phyloP scores from a whole-genome alignment of 164 flowering plant genomes.

The Piper betle region DNA sequence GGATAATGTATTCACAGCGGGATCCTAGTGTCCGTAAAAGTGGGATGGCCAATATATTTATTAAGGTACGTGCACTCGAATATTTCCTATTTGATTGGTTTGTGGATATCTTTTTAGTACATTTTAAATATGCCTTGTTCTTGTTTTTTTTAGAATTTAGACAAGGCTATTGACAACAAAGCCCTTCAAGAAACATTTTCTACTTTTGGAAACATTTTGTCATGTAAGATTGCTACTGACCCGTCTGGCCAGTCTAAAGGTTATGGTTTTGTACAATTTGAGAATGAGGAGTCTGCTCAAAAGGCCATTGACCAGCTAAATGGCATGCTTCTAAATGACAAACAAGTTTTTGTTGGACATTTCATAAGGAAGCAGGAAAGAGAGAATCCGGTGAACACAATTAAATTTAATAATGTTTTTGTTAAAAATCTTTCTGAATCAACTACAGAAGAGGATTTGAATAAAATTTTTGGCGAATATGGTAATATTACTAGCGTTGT shows the following conservation, averaged over 20 bases:
- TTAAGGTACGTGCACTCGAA: slow-evolving; percentile 29
- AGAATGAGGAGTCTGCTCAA: slow-evolving; percentile 51
- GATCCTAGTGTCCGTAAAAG: slow-evolving; percentile 70
- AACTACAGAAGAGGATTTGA: slow-evolving; percentile 48
- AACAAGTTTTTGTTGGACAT: slow-evolving; percentile 65
- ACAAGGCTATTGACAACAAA: slow-evolving; percentile 65
- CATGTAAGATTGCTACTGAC: slow-evolving; percentile 66
- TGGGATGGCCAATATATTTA: slow-evolving; percentile 56
- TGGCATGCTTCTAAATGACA: slow-evolving; percentile 70
- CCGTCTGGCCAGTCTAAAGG: slow-evolving; percentile 58
- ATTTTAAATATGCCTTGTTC: background rate
- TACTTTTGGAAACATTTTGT: slow-evolving; percentile 49
- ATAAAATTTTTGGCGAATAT: slow-evolving; percentile 45
- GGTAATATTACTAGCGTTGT: slow-evolving; percentile 52
- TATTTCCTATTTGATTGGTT: background rate
- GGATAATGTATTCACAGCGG: slow-evolving; percentile 70
- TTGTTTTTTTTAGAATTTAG: slow-evolving; percentile 37
- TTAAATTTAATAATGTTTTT: slow-evolving; percentile 54
- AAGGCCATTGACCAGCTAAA: slow-evolving; percentile 62
- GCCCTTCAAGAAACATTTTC: slow-evolving; percentile 68
- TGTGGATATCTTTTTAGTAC: background rate
- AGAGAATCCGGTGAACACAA: slow-evolving; percentile 23
- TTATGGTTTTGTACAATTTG: slow-evolving; percentile 68
- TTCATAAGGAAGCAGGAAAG: slow-evolving; percentile 68
- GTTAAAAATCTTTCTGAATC: slow-evolving; percentile 58